Evolutionary conservation across 176 grass and related monocot genomes (phyloP).

Genomic region (Olyra latifolia): DNA sequence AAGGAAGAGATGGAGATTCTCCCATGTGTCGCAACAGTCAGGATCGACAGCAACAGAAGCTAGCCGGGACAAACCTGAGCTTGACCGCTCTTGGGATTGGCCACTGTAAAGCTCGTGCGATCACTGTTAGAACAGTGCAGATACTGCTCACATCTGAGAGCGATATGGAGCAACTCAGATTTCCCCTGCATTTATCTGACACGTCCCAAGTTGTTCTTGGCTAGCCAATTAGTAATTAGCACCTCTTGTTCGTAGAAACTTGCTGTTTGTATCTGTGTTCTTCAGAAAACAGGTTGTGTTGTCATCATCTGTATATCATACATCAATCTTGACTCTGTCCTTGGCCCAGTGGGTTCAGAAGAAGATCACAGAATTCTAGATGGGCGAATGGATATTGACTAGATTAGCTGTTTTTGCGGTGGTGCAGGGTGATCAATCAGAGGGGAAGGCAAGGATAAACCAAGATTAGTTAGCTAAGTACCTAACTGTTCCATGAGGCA

Average conservation of each 20-base stretch:
- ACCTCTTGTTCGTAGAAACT: not conserved
- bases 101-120: conserved; percentile 11
- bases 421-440: not conserved
- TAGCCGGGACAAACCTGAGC: not conserved
- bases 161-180: conserved; percentile 9
- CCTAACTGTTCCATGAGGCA: not conserved
- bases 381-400: not conserved
- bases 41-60: conserved; percentile 25
- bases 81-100: not conserved
- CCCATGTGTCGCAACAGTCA: conserved; percentile 48
- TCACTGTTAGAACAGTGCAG: conserved; percentile 21
- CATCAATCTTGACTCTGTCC: not conserved
- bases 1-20: not conserved
- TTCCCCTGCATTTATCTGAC: conserved; percentile 13
- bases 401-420: not conserved
- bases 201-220: not conserved
- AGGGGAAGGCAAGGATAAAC: not conserved
- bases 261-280: not conserved
- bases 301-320: not conserved
- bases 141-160: conserved; percentile 30
- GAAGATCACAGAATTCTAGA: not conserved
- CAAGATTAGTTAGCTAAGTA: not conserved
- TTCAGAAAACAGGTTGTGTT: not conserved
- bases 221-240: not conserved
- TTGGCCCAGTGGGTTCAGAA: not conserved